Evolutionary conservation across 345 rosid genomes (phyloP), one percentile per base, ranked within the genome.

Genomic region (Anacardium occidentale): DNA sequence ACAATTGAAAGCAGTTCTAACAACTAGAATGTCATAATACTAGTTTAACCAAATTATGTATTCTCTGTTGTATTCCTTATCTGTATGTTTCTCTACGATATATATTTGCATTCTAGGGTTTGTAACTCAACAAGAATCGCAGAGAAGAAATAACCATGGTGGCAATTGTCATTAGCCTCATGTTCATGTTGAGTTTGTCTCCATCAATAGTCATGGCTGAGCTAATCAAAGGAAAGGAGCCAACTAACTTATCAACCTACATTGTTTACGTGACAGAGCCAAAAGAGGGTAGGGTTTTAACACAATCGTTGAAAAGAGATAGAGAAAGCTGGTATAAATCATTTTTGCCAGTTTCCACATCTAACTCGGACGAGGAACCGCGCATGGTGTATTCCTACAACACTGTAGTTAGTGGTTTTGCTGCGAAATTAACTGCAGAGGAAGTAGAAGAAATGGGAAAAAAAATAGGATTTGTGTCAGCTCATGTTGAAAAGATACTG

Each of bases 371-470:
- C 57, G 66, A 73, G 40, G 69, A 66, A 22, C 50, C 22, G 55
- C 81, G 85, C 32, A 61, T 85, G 72, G 74, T 85, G 18, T 59
- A 77, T 47, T 62, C 85, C 17, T 85, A 83, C 71, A 68, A 72
- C 15, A 74, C 77, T n/a, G 85, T 81, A 50, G 69, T 70, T 48
- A 76, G 74, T 34, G 90, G 90, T 21, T 86, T 88, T 64, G 82
- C 89, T n/a, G 86, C 87, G 21, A 85, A 78, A n/a, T 75, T 88
- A 62, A 80, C 89, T 21, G 54, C 74, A 4, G 84, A 79, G 47
- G 90, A 85, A 82, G 90, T 66, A 8, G 56, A 74, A 56, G 62
- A 75, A 68, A 77, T 85, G 88, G 73, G 65, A 60, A 67, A 29
- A 20, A 86, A 77, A 66, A 72, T 79, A 32, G 90, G 85, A 18